These are phyloP conservation scores for Lathyrus sativus DNA, from an alignment of 306 rosid genomes.

Conservation along the genomic window DNA sequence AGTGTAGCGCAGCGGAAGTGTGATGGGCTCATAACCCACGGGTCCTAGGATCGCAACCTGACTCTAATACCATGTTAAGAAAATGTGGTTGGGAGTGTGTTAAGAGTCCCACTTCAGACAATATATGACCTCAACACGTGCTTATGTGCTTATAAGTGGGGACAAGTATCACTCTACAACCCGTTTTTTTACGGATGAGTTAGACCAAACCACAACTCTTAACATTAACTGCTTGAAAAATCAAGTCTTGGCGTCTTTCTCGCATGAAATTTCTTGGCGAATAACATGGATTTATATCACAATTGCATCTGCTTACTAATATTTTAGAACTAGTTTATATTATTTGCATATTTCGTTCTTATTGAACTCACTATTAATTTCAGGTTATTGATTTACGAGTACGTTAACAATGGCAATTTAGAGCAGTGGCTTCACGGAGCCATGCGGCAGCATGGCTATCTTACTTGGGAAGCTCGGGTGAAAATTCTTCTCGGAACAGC, in stretches of 20 bases:
- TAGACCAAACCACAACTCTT: too few relatives aligned
- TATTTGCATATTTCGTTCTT: slow-evolving; percentile 5
- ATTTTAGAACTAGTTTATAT: not conserved
- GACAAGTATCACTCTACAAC: too few relatives aligned
- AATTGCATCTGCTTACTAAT: not conserved
- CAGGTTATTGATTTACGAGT: slow-evolving; percentile 78
- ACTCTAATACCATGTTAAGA: too few relatives aligned
- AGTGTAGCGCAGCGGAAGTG: too few relatives aligned
- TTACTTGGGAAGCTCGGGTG: slow-evolving; percentile 82
- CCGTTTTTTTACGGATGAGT: too few relatives aligned
- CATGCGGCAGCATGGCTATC: slow-evolving; percentile 73
- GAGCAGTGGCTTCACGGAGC: slow-evolving; percentile 57
- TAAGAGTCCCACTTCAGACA: too few relatives aligned
- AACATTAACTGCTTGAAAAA: slow-evolving; percentile 7
- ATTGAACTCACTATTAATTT: slow-evolving; percentile 33
- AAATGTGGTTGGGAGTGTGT: too few relatives aligned
- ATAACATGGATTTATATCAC: not conserved
- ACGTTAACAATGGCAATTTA: slow-evolving; percentile 48
- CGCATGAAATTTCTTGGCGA: slow-evolving; percentile 5
- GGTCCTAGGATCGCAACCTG: too few relatives aligned
- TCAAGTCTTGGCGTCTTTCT: not conserved
- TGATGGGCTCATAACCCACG: too few relatives aligned
- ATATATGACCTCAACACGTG: too few relatives aligned
- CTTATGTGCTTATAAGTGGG: too few relatives aligned
- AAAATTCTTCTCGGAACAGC: slow-evolving; percentile 82